Evolutionary conservation across 306 rosid genomes (phyloP).

Genomic region (Malus orientalis): DNA sequence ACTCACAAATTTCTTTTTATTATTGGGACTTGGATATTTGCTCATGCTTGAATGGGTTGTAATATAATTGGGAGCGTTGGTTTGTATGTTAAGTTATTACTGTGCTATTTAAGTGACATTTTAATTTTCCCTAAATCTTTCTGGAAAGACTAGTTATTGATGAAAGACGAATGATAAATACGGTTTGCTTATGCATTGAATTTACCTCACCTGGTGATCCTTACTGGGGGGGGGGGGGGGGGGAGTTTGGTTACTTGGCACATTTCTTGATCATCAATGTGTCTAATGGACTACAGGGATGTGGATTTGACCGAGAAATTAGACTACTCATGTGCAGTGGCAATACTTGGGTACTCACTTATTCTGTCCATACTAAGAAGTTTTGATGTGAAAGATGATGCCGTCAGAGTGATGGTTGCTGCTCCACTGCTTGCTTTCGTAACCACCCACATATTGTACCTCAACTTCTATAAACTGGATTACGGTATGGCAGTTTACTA

Average conservation of each 20-base stretch:
- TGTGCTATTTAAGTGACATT: not conserved
- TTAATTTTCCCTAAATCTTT: not conserved
- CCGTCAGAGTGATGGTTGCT: constrained; percentile 63
- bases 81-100: not conserved
- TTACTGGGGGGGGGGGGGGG: too few species aligned
- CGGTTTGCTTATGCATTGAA: not conserved
- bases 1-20: too few species aligned
- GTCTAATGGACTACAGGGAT: constrained; percentile 41
- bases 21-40: too few species aligned
- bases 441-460: constrained; percentile 58
- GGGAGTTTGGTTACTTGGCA: not conserved
- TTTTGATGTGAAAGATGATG: constrained; percentile 56
- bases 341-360: constrained; percentile 66
- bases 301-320: constrained; percentile 57
- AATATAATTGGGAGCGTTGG: too few species aligned
- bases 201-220: not conserved
- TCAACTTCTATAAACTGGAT: constrained; percentile 59
- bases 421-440: constrained; percentile 72
- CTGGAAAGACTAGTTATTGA: not conserved
- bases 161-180: not conserved
- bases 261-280: not conserved
- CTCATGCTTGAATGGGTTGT: too few species aligned
- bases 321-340: constrained; percentile 62
- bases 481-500: constrained; percentile 32
- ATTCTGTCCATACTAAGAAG: constrained; percentile 52